Percentiles rank a stretch among this genome's conserved stretches.
Evolutionary conservation across 1,284 basidiomycete species (phyloP).

Genomic region (Ustilago nuda): DNA sequence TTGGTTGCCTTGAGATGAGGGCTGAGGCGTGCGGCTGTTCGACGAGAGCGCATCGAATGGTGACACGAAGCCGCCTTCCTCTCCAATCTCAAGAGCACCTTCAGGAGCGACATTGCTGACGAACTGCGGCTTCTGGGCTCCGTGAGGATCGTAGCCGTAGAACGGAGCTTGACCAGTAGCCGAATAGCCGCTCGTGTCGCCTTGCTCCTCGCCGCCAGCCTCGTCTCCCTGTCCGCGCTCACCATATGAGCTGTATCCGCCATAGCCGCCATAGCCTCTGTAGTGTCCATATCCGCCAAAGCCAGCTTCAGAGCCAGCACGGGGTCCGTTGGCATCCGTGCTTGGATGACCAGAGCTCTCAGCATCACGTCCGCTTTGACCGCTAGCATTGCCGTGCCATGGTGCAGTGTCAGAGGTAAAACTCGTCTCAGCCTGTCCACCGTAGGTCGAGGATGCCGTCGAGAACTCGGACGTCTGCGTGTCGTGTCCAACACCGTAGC

Average conservation of each 20-base stretch:
- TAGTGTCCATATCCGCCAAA: conserved; percentile 33
- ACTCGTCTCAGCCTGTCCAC: conserved; percentile 37
- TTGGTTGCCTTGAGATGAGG: conserved; percentile 33
- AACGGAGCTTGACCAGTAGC: conserved; percentile 39
- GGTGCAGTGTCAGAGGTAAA: conserved; percentile 35
- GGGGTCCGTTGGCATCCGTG: conserved; percentile 15
- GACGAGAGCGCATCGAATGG: conserved; percentile 78
- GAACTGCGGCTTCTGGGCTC: conserved; percentile 59
- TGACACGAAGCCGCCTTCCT: conserved; percentile 77
- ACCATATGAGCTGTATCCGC: conserved; percentile 34
- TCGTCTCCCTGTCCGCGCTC: conserved; percentile 18
- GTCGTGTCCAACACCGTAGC: conserved; percentile 19
- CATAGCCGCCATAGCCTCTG: conserved; percentile 32
- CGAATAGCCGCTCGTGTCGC: conserved; percentile 20
- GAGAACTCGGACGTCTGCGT: conserved; percentile 33
- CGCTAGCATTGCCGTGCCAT: conserved; percentile 25
- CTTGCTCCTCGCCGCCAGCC: conserved; percentile 21
- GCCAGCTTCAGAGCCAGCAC: conserved; percentile 23
- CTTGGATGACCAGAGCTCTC: conserved; percentile 34
- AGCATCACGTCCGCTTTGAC: conserved; percentile 12
- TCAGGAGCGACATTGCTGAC: conserved; percentile 65
- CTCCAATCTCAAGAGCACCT: conserved; percentile 38
- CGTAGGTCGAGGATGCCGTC: conserved; percentile 34
- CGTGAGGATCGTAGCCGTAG: conserved; percentile 62
- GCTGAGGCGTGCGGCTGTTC: conserved; percentile 39